These are phyloP conservation scores for Beauveria rudraprayagi DNA, from an alignment of 2,329 filamentous ascomycete species.

Conservation along the genomic window DNA sequence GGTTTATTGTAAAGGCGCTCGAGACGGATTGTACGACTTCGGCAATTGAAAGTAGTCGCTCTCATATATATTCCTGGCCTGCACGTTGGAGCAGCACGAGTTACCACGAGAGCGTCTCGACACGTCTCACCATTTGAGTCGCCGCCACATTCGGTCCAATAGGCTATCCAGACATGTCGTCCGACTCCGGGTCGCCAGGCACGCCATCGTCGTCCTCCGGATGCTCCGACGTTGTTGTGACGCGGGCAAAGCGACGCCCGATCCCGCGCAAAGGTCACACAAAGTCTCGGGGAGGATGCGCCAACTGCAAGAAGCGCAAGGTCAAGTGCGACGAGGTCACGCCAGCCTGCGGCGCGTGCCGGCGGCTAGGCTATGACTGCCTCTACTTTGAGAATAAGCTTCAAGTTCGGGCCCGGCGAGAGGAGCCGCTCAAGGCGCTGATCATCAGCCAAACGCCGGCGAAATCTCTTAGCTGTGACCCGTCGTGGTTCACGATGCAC, in stretches of 20 bases:
- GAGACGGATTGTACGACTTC: not conserved
- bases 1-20: not conserved
- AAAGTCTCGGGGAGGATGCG: conserved; percentile 26
- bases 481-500: conserved; percentile 28
- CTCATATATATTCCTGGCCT: too few relatives aligned
- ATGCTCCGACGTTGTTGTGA: not conserved
- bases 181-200: not conserved
- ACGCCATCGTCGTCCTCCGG: conserved; percentile 3
- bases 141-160: too few relatives aligned
- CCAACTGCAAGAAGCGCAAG: conserved; percentile 28
- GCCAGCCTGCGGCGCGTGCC: conserved; percentile 29
- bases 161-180: conserved; percentile 1
- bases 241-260: conserved; percentile 19
- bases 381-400: conserved; percentile 20
- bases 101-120: not conserved
- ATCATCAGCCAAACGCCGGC: not conserved
- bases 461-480: conserved; percentile 16
- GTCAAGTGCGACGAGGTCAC: conserved; percentile 36
- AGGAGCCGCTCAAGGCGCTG: not conserved
- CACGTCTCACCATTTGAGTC: not conserved
- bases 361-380: conserved; percentile 28
- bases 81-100: not conserved
- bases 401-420: not conserved
- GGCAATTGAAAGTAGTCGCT: not conserved
- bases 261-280: conserved; percentile 28